Percentiles rank a stretch among this genome's conserved stretches.
These are phyloP conservation scores for Kwoniella bestiolae DNA, from an alignment of 768 basidiomycete species.

Conservation along the genomic window DNA sequence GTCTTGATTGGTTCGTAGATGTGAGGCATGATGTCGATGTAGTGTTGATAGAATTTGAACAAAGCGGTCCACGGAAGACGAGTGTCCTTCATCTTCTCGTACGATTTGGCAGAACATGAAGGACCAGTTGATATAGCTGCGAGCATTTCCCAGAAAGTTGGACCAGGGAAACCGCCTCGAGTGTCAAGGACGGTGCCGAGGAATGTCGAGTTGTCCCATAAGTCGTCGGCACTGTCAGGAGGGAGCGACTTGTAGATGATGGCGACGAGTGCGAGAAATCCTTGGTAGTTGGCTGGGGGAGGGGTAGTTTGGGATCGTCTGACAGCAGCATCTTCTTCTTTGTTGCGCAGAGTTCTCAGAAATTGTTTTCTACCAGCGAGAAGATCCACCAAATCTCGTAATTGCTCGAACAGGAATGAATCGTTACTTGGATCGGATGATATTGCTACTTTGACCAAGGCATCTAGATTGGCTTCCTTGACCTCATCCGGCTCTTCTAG, in stretches of 20 bases:
- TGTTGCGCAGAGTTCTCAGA: slow-evolving; percentile 39
- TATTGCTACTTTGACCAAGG: slow-evolving; percentile 34
- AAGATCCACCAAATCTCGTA: slow-evolving; percentile 33
- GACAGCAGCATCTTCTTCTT: slow-evolving; percentile 46
- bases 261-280: slow-evolving; percentile 43
- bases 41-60: slow-evolving; percentile 50
- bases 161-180: slow-evolving; percentile 33
- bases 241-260: slow-evolving; percentile 41
- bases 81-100: slow-evolving; percentile 47
- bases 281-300: slow-evolving; percentile 40
- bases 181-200: slow-evolving; percentile 39
- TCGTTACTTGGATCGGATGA: slow-evolving; percentile 36
- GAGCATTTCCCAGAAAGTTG: slow-evolving; percentile 44
- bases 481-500: slow-evolving; percentile 32
- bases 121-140: slow-evolving; percentile 43
- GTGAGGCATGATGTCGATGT: slow-evolving; percentile 42
- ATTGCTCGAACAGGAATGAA: slow-evolving; percentile 35
- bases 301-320: slow-evolving; percentile 33
- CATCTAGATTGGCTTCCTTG: slow-evolving; percentile 29
- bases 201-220: slow-evolving; percentile 45
- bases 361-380: slow-evolving; percentile 39
- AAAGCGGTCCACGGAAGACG: slow-evolving; percentile 35
- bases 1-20: slow-evolving; percentile 43
- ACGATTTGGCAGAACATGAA: slow-evolving; percentile 39
- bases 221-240: slow-evolving; percentile 39